Evolutionary conservation across 768 basidiomycete species (phyloP).

Genomic region (Lactarius sp.): DNA sequence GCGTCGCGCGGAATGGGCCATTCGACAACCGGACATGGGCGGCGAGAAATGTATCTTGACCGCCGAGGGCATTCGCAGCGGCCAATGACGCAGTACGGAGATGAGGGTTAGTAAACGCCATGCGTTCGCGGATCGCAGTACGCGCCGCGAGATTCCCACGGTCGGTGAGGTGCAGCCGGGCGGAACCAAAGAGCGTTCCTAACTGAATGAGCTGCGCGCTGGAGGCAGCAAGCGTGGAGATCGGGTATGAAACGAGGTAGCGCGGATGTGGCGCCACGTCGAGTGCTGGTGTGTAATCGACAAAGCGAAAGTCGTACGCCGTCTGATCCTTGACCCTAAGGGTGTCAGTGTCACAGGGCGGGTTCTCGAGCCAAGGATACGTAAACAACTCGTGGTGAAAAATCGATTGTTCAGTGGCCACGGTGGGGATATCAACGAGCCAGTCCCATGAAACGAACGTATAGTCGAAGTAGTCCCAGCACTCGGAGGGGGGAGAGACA

Average conservation of each 20-base stretch:
- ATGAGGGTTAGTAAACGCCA: conserved; percentile 51
- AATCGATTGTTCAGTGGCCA: conserved; percentile 40
- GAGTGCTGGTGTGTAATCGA: conserved; percentile 32
- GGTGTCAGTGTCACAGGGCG: conserved; percentile 42
- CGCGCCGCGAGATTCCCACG: conserved; percentile 41
- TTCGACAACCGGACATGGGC: conserved; percentile 69
- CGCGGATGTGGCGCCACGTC: conserved; percentile 29
- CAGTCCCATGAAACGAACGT: conserved; percentile 67
- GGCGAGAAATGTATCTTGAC: conserved; percentile 44
- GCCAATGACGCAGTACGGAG: conserved; percentile 41
- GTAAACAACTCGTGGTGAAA: conserved; percentile 48
- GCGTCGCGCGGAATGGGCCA: conserved; percentile 49
- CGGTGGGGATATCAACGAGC: conserved; percentile 50
- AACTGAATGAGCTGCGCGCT: conserved; percentile 56
- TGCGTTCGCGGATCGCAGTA: conserved; percentile 44
- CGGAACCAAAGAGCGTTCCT: conserved; percentile 74
- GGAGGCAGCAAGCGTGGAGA: conserved; percentile 39
- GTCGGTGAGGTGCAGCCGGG: conserved; percentile 51
- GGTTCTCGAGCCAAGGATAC: conserved; percentile 41
- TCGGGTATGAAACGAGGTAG: conserved; percentile 41
- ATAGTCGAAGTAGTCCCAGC: conserved; percentile 53
- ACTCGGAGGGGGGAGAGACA: conserved; percentile 45
- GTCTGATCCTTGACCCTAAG: conserved; percentile 47
- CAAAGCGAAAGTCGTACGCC: conserved; percentile 62
- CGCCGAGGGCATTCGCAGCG: conserved; percentile 38